phyloP scores from a whole-genome alignment of 2,329 filamentous ascomycete species.

The Trichoderma sp. region DNA sequence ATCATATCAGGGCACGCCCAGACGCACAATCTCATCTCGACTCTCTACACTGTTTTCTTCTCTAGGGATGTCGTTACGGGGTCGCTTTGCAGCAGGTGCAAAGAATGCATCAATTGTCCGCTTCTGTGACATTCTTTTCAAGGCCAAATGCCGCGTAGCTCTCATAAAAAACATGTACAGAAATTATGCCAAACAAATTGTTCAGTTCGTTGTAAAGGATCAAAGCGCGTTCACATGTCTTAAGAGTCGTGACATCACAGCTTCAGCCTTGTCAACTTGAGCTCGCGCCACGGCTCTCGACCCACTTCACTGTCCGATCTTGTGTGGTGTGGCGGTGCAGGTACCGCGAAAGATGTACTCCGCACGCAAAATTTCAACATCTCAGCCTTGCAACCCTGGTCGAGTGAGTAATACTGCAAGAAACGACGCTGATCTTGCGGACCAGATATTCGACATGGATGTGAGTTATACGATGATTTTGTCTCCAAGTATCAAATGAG shows the following conservation, averaged over 20 bases:
- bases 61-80: slow-evolving; percentile 17
- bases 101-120: slow-evolving; percentile 71
- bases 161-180: neutral
- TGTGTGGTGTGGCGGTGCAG: slow-evolving; percentile 26
- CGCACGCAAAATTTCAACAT: slow-evolving; percentile 29
- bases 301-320: neutral
- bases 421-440: slow-evolving; percentile 23
- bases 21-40: slow-evolving; percentile 8
- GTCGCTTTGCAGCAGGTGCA: slow-evolving; percentile 29
- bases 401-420: slow-evolving; percentile 20
- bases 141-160: neutral
- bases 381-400: slow-evolving; percentile 30
- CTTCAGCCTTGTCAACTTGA: slow-evolving; percentile 7
- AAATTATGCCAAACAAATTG: neutral
- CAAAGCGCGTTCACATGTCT: neutral
- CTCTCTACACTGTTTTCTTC: neutral
- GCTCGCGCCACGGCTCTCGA: slow-evolving; percentile 15
- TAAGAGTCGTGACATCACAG: slow-evolving; percentile 26
- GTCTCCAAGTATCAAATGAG: too few relatives aligned
- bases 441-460: slow-evolving; percentile 32
- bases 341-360: slow-evolving; percentile 26
- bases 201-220: neutral
- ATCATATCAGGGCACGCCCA: neutral
- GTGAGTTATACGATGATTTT: slow-evolving; percentile 25
- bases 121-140: slow-evolving; percentile 25